phyloP scores from a whole-genome alignment of 2,329 filamentous ascomycete genomes.

The Mycocentrospora acerina region DNA sequence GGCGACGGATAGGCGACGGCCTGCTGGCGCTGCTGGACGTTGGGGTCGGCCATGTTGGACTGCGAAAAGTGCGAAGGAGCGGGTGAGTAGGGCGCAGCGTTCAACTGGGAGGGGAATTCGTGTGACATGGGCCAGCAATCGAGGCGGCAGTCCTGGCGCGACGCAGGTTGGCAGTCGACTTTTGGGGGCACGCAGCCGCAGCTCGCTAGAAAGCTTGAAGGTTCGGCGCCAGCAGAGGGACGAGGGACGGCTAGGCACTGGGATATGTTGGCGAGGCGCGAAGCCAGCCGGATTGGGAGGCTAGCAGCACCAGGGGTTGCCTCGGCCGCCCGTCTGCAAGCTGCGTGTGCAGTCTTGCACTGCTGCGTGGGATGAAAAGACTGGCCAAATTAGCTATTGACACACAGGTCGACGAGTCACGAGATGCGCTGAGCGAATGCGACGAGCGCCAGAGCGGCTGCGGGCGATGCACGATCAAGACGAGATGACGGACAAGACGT shows the following conservation, averaged over 20 bases:
- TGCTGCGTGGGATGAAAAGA: constrained; percentile 17
- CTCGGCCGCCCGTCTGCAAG: constrained; percentile 12
- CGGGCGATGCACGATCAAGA: constrained; percentile 1
- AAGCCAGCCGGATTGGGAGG: constrained; percentile 16
- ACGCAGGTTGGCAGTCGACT: constrained; percentile 17
- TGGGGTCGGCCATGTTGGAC: constrained; percentile 38
- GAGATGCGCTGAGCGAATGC: constrained; percentile 3
- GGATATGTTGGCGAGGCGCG: constrained; percentile 24
- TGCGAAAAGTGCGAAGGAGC: constrained; percentile 36
- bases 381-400: constrained; percentile 5
- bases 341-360: constrained; percentile 8
- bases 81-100: constrained; percentile 33
- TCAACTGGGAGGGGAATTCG: constrained; percentile 29
- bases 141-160: constrained; percentile 25
- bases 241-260: constrained; percentile 16
- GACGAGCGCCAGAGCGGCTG: constrained; percentile 1
- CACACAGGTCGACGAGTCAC: constrained; percentile 1
- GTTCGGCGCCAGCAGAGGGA: constrained; percentile 9
- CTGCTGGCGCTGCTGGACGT: constrained; percentile 33
- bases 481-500: constrained; percentile 9
- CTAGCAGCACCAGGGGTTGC: constrained; percentile 17
- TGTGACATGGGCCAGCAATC: constrained; percentile 37
- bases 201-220: constrained; percentile 24
- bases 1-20: constrained; percentile 47
- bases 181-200: constrained; percentile 17